These are phyloP conservation scores for Colletotrichum agaves DNA, from an alignment of 2,329 filamentous ascomycete species.

Conservation along the genomic window DNA sequence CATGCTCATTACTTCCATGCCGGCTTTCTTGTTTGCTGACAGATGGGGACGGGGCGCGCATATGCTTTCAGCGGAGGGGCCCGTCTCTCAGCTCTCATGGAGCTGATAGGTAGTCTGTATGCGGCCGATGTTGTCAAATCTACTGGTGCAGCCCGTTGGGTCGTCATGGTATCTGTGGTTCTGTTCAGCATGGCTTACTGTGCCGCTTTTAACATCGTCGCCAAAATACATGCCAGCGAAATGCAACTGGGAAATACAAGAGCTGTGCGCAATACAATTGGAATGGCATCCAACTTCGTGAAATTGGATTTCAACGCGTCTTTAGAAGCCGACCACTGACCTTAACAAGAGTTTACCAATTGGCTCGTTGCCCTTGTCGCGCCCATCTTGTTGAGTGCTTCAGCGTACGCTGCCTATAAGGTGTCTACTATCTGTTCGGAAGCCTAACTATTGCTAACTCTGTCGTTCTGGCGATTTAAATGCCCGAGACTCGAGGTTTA, in stretches of 20 bases:
- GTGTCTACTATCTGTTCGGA: constrained; percentile 59
- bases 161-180: constrained; percentile 1
- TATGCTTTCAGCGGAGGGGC: not conserved
- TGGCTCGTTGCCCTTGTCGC: constrained; percentile 58
- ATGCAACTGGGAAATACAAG: not conserved
- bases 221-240: not conserved
- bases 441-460: constrained; percentile 47
- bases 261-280: too few relatives aligned
- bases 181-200: not conserved
- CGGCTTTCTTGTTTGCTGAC: not conserved
- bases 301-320: too few relatives aligned
- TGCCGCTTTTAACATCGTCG: not conserved
- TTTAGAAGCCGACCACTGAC: too few relatives aligned
- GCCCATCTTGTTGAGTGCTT: constrained; percentile 51
- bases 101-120: not conserved
- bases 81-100: not conserved
- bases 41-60: not conserved
- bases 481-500: constrained; percentile 54
- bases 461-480: not conserved
- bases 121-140: not conserved
- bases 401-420: constrained; percentile 56
- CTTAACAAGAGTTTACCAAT: constrained; percentile 41
- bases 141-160: not conserved
- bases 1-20: too few relatives aligned
- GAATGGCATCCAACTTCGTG: too few relatives aligned